phyloP scores from a whole-genome alignment of 176 grass and related monocot genomes.

The Oryza australiensis region DNA sequence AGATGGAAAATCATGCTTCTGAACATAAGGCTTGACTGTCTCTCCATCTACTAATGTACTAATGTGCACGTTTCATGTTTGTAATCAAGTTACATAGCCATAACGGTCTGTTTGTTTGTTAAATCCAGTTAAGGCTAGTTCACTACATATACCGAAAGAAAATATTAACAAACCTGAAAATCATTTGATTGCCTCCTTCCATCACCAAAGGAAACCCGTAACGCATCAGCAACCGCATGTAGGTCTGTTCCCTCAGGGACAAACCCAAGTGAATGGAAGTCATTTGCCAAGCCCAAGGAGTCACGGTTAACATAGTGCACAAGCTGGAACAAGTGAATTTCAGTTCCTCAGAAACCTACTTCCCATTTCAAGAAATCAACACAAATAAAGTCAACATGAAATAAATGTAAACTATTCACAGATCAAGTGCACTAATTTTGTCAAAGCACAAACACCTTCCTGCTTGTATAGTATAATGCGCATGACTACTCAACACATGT shows the following conservation, averaged over 20 bases:
- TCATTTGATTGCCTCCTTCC: slow-evolving; percentile 77
- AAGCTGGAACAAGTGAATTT: slow-evolving; percentile 59
- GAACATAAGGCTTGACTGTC: background rate
- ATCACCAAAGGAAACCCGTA: slow-evolving; percentile 65
- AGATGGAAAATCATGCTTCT: background rate
- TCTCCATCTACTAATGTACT: background rate
- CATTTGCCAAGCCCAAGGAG: slow-evolving; percentile 78
- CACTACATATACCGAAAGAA: slow-evolving; percentile 7
- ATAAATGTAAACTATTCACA: slow-evolving; percentile 21
- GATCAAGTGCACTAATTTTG: background rate
- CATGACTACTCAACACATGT: background rate
- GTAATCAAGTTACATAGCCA: background rate
- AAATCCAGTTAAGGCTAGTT: background rate
- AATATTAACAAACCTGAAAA: slow-evolving; percentile 73
- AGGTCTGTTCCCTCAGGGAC: slow-evolving; percentile 89
- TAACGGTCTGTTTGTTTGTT: background rate
- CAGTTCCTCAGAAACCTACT: slow-evolving; percentile 17
- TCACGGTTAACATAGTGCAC: slow-evolving; percentile 96
- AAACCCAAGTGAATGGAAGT: slow-evolving; percentile 96
- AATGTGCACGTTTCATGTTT: background rate
- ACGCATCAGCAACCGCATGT: slow-evolving; percentile 65
- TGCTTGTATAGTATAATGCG: slow-evolving; percentile 22
- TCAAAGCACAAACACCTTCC: background rate
- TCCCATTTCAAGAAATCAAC: slow-evolving; percentile 6
- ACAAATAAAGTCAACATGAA: slow-evolving; percentile 30